These are phyloP conservation scores for Moesziomyces globuligerus DNA, from an alignment of 1,284 basidiomycete species.

Conservation along the genomic window DNA sequence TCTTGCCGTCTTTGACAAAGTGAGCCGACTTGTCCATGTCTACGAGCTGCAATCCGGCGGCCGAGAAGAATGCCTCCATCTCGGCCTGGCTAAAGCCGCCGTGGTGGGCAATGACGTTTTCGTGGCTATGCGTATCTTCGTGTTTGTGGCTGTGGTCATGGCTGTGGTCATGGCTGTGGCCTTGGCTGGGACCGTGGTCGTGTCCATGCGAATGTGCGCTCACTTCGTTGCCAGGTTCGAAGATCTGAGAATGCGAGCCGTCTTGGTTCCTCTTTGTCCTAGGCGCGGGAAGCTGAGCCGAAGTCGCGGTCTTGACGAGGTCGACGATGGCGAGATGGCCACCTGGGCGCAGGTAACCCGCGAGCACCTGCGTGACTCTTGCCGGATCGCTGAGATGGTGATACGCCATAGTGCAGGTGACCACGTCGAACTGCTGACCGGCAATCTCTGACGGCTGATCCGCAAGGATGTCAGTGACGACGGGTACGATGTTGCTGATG, in stretches of 20 bases:
- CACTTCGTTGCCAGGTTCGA: conserved; percentile 8
- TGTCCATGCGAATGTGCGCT: conserved; percentile 7
- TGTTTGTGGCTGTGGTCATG: conserved; percentile 4
- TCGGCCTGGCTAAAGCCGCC: conserved; percentile 36
- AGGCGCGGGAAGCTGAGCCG: conserved; percentile 22
- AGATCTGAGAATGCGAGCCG: conserved; percentile 24
- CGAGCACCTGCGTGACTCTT: conserved; percentile 26
- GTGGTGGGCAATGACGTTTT: conserved; percentile 42
- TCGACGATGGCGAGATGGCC: conserved; percentile 42
- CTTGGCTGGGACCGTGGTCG: conserved; percentile 3
- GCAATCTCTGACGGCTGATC: background rate
- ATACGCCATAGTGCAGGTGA: conserved; percentile 48
- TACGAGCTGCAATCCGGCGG: conserved; percentile 32
- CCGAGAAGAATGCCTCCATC: conserved; percentile 34
- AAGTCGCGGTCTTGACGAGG: conserved; percentile 26
- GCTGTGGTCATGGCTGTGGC: conserved; percentile 6
- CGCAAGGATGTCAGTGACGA: conserved; percentile 22
- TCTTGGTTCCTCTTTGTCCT: conserved; percentile 13
- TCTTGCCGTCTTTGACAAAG: conserved; percentile 32
- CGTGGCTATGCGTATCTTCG: conserved; percentile 13
- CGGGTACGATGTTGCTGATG: conserved; percentile 19
- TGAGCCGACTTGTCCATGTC: conserved; percentile 36
- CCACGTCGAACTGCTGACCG: conserved; percentile 31
- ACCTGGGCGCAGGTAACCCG: conserved; percentile 29
- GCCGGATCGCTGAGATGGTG: conserved; percentile 44